Percentiles rank a stretch among this genome's conserved stretches.
These are phyloP conservation scores for Funneliformis caledonium DNA, from an alignment of 371 early-diverging fungal genomes.

Conservation along the genomic window DNA sequence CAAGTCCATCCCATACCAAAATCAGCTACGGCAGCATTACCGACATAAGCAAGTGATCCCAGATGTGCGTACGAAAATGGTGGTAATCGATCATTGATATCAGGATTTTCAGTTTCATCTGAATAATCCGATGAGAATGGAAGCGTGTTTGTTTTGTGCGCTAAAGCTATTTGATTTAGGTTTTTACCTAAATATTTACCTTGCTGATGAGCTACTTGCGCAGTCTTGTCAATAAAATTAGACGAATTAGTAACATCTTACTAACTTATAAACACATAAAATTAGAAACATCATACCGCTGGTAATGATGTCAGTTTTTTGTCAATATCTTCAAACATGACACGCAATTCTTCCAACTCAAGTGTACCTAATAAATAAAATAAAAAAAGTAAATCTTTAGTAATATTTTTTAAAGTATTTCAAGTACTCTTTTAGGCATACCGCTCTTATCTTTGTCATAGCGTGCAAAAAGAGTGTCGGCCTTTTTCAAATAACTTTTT, in stretches of 20 bases:
- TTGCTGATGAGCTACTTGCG: slow-evolving; percentile 90
- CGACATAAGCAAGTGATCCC: slow-evolving; percentile 84
- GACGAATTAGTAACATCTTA: not conserved
- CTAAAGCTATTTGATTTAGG: slow-evolving; percentile 52
- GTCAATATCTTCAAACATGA: slow-evolving; percentile 65
- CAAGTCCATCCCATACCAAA: slow-evolving; percentile 59
- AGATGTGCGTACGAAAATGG: slow-evolving; percentile 76
- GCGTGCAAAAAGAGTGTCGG: slow-evolving; percentile 56
- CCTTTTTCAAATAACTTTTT: slow-evolving; percentile 56
- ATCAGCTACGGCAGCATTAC: slow-evolving; percentile 75
- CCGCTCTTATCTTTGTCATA: slow-evolving; percentile 68
- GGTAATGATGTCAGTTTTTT: slow-evolving; percentile 75
- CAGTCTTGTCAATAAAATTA: slow-evolving; percentile 60
- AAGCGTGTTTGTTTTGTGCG: slow-evolving; percentile 38
- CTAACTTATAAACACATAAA: not conserved
- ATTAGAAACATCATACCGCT: slow-evolving; percentile 54
- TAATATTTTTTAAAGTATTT: not conserved
- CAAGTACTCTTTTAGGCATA: not conserved
- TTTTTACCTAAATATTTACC: slow-evolving; percentile 63
- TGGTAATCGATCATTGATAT: slow-evolving; percentile 37
- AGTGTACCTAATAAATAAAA: slow-evolving; percentile 44
- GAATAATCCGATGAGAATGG: slow-evolving; percentile 21
- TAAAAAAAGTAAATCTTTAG: not conserved
- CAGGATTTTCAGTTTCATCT: slow-evolving; percentile 39
- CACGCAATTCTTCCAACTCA: slow-evolving; percentile 65